Base-by-base conservation (phyloP, 2,329 filamentous ascomycete species). In the Ilyonectria robusta region DNA sequence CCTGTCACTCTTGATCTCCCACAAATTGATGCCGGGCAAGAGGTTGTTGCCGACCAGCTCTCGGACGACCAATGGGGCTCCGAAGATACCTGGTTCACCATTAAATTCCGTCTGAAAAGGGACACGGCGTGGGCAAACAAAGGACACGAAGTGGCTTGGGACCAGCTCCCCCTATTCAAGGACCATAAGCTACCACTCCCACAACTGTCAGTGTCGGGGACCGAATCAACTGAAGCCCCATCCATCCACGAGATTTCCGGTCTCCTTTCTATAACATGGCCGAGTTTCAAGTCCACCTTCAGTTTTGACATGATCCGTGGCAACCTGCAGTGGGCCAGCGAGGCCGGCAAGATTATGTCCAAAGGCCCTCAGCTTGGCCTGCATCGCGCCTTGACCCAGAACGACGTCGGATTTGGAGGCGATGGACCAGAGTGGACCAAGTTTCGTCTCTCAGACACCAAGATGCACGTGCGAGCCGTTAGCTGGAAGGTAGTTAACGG, bases 101-200 rank as follows among this genome's bases (percentile, higher is more conserved):
- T 71, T 13, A 62, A 69, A 8, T 69, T 71, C 2, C 62, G 21
- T 3, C 15, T 71, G 0, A 67, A 59, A 10, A 1, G 44, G 1
- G 46, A 54, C 0, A 58, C 33, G 0, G 1, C 50, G 0, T 71
- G 70, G 70, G 70, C 70, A 4, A 1, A 29, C 0, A 53, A 65
- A 6, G 69, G 66, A 0, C 54, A 71, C 9, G 17, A 58, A 1
- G n/a, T 71, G 0, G 66, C 69, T 0, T 71, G 66, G 66, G 62
- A 61, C 1, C 70, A 71, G 5, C 3, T 48, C 5, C 46, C 46
- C 6, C 21, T 48, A 2, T 48, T 47, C 21, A 47, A 15, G 10
- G 9, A 11, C 10, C 21, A 47, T 11, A 15, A 21, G 26, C 13
- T 40, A 11, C 10, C 35, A 40, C 13, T 40, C n/a, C n/a, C n/a